phyloP scores from a whole-genome alignment of 768 basidiomycete genomes.

The Calocera cornea region DNA sequence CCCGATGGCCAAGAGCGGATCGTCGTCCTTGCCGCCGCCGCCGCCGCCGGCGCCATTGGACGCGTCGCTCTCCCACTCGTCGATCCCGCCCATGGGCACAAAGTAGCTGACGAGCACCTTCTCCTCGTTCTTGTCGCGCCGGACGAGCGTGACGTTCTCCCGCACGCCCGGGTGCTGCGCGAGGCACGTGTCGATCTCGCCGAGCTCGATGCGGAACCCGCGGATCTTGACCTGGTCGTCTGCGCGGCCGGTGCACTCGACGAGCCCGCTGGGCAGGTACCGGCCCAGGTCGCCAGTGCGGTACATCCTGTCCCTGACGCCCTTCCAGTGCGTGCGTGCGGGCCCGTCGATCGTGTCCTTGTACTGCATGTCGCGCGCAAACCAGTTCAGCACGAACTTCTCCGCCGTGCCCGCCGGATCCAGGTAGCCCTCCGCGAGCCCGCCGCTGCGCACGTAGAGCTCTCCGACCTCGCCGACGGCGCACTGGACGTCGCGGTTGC shows the following conservation, averaged over 20 bases:
- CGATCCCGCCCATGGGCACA: conserved; percentile 65
- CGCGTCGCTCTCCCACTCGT: conserved; percentile 42
- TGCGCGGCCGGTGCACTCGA: conserved; percentile 93
- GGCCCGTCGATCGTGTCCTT: conserved; percentile 67
- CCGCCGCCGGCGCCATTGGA: too few relatives aligned
- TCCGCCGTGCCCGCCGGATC: conserved; percentile 68
- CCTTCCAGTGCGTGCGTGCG: conserved; percentile 79
- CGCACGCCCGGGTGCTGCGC: conserved; percentile 83
- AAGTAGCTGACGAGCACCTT: conserved; percentile 97
- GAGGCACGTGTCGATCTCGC: conserved; percentile 93
- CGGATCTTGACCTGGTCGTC: conserved; percentile 99
- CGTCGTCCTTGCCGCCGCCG: conserved; percentile 42
- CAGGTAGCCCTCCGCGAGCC: conserved; percentile 88
- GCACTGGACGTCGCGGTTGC: conserved; percentile 70
- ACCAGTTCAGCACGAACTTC: conserved; percentile 96
- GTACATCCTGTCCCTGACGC: conserved; percentile 94
- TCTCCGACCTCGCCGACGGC: conserved; percentile 95
- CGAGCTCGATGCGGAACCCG: conserved; percentile 95
- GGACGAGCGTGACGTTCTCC: conserved; percentile 95
- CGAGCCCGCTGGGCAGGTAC: conserved; percentile 79
- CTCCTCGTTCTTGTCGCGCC: conserved; percentile 97
- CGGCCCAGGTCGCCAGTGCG: conserved; percentile 92
- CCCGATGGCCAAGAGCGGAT: conserved; percentile 53
- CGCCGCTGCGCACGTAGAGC: conserved; percentile 94
- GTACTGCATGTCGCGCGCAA: conserved; percentile 31